phyloP scores from a whole-genome alignment of 805 yeast genomes.

The Starmerella asiatica region DNA sequence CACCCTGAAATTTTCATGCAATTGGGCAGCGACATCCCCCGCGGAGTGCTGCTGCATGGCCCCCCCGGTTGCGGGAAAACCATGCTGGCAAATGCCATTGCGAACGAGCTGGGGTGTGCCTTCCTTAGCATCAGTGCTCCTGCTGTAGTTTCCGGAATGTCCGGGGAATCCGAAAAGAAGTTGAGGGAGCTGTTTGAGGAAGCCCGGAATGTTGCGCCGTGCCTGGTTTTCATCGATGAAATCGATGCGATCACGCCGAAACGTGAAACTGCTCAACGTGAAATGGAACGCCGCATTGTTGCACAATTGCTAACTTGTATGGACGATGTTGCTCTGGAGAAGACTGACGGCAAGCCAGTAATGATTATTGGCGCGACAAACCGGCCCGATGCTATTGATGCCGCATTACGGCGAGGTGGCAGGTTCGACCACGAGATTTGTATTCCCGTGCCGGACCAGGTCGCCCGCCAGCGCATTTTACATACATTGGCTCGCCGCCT shows the following conservation, averaged over 20 bases:
- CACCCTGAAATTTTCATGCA: slow-evolving; percentile 84
- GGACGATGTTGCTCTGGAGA: slow-evolving; percentile 80
- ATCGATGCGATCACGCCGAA: slow-evolving; percentile 97
- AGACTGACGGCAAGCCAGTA: slow-evolving; percentile 86
- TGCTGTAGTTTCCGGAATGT: slow-evolving; percentile 94
- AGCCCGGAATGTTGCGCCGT: slow-evolving; percentile 81
- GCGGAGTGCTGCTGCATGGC: slow-evolving; percentile 88
- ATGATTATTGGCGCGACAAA: slow-evolving; percentile 93
- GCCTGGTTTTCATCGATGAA: slow-evolving; percentile 86
- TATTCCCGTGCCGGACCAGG: slow-evolving; percentile 86
- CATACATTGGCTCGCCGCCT: slow-evolving; percentile 56
- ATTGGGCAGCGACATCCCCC: slow-evolving; percentile 89
- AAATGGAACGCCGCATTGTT: slow-evolving; percentile 94
- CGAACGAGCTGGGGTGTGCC: slow-evolving; percentile 89
- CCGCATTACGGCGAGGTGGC: slow-evolving; percentile 92
- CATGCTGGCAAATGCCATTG: slow-evolving; percentile 87
- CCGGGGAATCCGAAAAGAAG: slow-evolving; percentile 96
- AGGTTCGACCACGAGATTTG: slow-evolving; percentile 92
- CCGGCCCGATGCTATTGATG: slow-evolving; percentile 87
- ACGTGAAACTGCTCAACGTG: slow-evolving; percentile 94
- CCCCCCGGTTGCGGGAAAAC: slow-evolving; percentile 99
- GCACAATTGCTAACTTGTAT: slow-evolving; percentile 89
- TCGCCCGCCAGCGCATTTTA: slow-evolving; percentile 61
- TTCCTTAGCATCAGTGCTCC: slow-evolving; percentile 89
- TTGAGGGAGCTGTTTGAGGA: slow-evolving; percentile 86